Percentiles rank a stretch among this genome's conserved stretches.
Evolutionary conservation across 306 rosid species (phyloP).

Genomic region (Mucuna pruriens): DNA sequence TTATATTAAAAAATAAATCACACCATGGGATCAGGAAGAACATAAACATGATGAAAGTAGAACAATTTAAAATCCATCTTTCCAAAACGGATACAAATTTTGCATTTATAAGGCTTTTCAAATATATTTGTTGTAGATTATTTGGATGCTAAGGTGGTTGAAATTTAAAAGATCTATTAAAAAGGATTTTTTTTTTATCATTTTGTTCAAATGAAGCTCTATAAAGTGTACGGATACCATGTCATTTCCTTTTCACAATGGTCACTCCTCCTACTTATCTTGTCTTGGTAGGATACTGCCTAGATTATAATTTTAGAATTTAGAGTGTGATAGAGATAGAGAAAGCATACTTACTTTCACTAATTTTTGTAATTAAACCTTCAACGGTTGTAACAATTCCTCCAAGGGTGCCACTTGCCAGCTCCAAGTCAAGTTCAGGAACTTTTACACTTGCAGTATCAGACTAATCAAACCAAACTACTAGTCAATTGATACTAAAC

Average conservation of each 20-base stretch:
- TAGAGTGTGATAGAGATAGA: not conserved
- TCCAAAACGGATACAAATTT: not conserved
- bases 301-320: not conserved
- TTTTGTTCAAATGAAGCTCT: slow-evolving; percentile 29
- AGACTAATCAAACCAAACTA: slow-evolving; percentile 44
- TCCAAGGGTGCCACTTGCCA: slow-evolving; percentile 60
- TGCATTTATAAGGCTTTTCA: not conserved
- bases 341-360: slow-evolving; percentile 52
- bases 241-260: slow-evolving; percentile 14
- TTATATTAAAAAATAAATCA: slow-evolving; percentile 12
- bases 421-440: slow-evolving; percentile 89
- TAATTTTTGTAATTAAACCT: slow-evolving; percentile 65
- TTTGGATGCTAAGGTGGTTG: not conserved
- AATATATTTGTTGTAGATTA: slow-evolving; percentile 12
- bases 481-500: slow-evolving; percentile 3
- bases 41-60: slow-evolving; percentile 1
- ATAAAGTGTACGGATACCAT: slow-evolving; percentile 2
- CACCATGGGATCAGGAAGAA: not conserved
- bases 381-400: slow-evolving; percentile 74
- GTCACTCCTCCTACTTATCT: not conserved
- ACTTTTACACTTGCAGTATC: slow-evolving; percentile 58
- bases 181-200: not conserved
- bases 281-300: not conserved
- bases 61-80: not conserved
- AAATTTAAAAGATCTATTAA: not conserved